A percentile compares a stretch with the other conserved stretches of the same genome.
These are phyloP conservation scores for Dactylellina haptotyla DNA, from an alignment of 2,329 filamentous ascomycete species.

Conservation along the genomic window DNA sequence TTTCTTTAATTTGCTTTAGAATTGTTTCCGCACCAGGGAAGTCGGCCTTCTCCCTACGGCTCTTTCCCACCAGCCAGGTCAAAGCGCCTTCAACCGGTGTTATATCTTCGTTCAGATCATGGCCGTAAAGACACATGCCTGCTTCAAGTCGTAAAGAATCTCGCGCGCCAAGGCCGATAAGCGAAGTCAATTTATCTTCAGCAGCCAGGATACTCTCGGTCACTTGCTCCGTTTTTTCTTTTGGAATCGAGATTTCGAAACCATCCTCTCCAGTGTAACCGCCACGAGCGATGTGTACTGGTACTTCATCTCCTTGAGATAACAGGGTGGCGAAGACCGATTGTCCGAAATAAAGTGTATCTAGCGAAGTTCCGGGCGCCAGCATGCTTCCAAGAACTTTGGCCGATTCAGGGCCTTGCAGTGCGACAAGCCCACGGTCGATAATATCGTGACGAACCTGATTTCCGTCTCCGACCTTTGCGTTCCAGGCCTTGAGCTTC, in stretches of 20 bases:
- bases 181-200: slow-evolving; percentile 70
- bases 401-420: slow-evolving; percentile 84
- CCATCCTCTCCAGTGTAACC: slow-evolving; percentile 99
- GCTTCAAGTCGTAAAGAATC: slow-evolving; percentile 94
- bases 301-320: slow-evolving; percentile 12
- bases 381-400: slow-evolving; percentile 75
- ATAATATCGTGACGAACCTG: slow-evolving; percentile 76
- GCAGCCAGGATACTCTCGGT: slow-evolving; percentile 75
- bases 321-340: slow-evolving; percentile 72
- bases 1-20: slow-evolving; percentile 69
- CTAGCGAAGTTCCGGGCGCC: slow-evolving; percentile 66
- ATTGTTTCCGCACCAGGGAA: slow-evolving; percentile 88
- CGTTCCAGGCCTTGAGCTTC: slow-evolving; percentile 72
- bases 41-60: slow-evolving; percentile 70
- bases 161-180: slow-evolving; percentile 88
- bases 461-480: slow-evolving; percentile 66
- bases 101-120: slow-evolving; percentile 85
- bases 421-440: slow-evolving; percentile 80
- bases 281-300: slow-evolving; percentile 80
- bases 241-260: slow-evolving; percentile 90
- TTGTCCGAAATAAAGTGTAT: slow-evolving; percentile 82
- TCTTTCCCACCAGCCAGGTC: slow-evolving; percentile 85
- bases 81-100: slow-evolving; percentile 75
- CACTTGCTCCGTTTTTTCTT: slow-evolving; percentile 71
- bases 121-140: slow-evolving; percentile 99